Base-by-base conservation (phyloP, 2,329 filamentous ascomycete genomes). In the Beauveria sp. region DNA sequence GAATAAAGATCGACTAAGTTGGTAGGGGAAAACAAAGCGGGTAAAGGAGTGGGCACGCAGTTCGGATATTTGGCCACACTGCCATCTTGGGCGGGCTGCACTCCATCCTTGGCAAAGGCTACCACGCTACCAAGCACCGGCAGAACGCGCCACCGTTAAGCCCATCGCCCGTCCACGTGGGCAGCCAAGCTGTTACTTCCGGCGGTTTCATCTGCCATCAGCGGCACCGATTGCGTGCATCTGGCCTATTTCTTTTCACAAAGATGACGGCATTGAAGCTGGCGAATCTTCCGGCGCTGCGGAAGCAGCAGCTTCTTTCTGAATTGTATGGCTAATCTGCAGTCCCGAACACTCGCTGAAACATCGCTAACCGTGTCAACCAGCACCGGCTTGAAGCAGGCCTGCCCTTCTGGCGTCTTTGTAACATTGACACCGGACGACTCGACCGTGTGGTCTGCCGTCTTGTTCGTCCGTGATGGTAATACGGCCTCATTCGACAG, bases 391-490 rank as follows among this genome's bases (percentile, higher is more conserved):
- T 81, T 96, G 68, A 92, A 89, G 73, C 85, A 90, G 76, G 86
- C 88, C 63, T 92, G 89, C 72, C 93, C 93, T 2, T 86, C 91
- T 61, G 93, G 95, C 58, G 82, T 97, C 64, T 97, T 95, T 75
- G 84, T 97, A 74, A 90, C 84, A 72, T 82, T 96, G 63, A 90
- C 89, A 30, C 90, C 91, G 0, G 89, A 89, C 26, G 88, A 96
- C 70, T 86, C 90, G 20, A 86, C 86, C 18, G 77, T 92, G 54
- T 98, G 93, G 93, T 88, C 87, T 38, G 93, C 91, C n/a, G 89
- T 96, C 22, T 80, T 98, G 30, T 98, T 98, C 72, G 86, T 96
- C 64, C 89, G 91, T 61, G 88, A 90, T 79, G 93, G 93, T 95
- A 78, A 42, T 12, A 7, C 14, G 24, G 10, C 14, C 30, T 20